A percentile compares a stretch with the other conserved stretches of the same genome.
Evolutionary conservation across 2,329 filamentous ascomycete genomes (phyloP).

Genomic region (Venturia pyrina): DNA sequence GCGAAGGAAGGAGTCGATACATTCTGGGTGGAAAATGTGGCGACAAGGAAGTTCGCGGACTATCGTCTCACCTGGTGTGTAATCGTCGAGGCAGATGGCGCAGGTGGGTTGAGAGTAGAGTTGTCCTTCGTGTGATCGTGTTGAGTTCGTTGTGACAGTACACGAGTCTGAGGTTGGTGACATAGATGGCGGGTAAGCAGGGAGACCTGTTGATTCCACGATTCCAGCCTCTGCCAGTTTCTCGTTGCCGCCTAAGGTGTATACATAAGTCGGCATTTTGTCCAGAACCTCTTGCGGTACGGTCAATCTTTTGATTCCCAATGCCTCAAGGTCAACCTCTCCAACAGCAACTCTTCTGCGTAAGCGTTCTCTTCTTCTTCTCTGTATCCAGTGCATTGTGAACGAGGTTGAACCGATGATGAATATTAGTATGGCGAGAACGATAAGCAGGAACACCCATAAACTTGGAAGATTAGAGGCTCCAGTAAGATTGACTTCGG

Average conservation of each 20-base stretch:
- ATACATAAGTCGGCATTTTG: constrained; percentile 69
- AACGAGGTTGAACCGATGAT: constrained; percentile 59
- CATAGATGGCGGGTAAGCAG: neutral
- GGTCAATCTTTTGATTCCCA: constrained; percentile 73
- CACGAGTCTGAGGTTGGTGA: neutral
- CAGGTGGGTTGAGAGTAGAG: constrained; percentile 67
- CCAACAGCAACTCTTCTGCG: constrained; percentile 62
- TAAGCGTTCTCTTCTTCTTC: constrained; percentile 56
- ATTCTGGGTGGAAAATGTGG: constrained; percentile 88
- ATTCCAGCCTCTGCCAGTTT: neutral
- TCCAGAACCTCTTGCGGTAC: constrained; percentile 64
- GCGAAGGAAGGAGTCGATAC: constrained; percentile 75
- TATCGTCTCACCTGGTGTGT: constrained; percentile 55
- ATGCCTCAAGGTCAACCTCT: constrained; percentile 74
- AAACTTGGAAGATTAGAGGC: constrained; percentile 50
- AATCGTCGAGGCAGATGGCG: constrained; percentile 83
- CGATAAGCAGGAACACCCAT: constrained; percentile 67
- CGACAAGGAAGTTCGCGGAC: constrained; percentile 82
- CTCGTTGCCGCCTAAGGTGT: constrained; percentile 27
- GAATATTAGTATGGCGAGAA: constrained; percentile 59
- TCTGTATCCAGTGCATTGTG: constrained; percentile 69
- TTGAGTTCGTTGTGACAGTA: constrained; percentile 2
- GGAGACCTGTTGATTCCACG: neutral
- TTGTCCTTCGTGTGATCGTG: constrained; percentile 19
- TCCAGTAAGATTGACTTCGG: constrained; percentile 37